Percentiles rank a stretch among this genome's conserved stretches.
Evolutionary conservation across 179 eudicot species (phyloP).

Genomic region (Dionaea muscipula): DNA sequence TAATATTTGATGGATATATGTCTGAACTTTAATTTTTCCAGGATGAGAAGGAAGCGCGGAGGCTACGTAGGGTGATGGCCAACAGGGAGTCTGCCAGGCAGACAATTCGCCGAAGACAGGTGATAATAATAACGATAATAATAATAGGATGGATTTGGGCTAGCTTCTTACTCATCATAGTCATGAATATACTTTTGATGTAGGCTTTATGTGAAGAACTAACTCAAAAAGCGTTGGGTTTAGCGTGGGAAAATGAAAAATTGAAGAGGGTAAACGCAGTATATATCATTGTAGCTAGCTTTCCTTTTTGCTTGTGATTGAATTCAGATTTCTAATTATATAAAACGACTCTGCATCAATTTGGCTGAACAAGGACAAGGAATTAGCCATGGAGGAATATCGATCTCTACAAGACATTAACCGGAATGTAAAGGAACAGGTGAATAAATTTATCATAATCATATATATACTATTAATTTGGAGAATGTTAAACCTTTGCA

Average conservation of each 20-base stretch:
- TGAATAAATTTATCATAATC: background rate
- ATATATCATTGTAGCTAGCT: background rate
- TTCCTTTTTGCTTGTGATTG: background rate
- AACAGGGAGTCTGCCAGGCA: conserved; percentile 89
- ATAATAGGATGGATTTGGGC: background rate
- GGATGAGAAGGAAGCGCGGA: conserved; percentile 74
- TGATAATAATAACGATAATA: conserved; percentile 2
- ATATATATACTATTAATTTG: background rate
- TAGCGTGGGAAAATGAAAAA: conserved; percentile 48
- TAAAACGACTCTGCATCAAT: background rate
- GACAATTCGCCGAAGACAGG: conserved; percentile 88
- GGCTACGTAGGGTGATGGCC: conserved; percentile 57
- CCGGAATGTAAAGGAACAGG: conserved; percentile 31
- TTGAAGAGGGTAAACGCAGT: conserved; percentile 43
- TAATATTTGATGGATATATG: too few species aligned
- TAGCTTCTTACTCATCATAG: background rate
- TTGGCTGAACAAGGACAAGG: conserved; percentile 33
- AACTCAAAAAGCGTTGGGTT: conserved; percentile 40
- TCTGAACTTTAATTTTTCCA: too few species aligned
- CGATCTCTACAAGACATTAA: conserved; percentile 30
- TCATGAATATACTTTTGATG: conserved; percentile 1
- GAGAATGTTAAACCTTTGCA: background rate
- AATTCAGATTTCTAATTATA: background rate
- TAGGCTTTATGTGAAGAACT: conserved; percentile 59
- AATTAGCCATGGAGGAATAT: conserved; percentile 28